Conservation (phyloP, 2,329 filamentous ascomycete species). For the Cercospora zeae-maydis region DNA sequence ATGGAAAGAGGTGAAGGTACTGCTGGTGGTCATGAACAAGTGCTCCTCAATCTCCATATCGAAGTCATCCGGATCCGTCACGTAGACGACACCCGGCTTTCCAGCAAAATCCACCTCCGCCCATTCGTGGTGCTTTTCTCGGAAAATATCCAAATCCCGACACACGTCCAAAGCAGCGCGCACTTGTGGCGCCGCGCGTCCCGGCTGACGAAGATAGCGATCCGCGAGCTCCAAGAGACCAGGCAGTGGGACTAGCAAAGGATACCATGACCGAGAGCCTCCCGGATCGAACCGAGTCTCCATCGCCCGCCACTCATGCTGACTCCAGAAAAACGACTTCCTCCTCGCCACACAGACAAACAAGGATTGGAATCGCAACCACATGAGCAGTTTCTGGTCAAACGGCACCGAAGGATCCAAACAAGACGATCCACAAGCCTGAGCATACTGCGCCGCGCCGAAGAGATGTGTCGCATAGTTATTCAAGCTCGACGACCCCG, state of each 20-base stretch:
- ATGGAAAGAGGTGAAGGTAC: conserved; percentile 16
- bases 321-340: conserved; percentile 12
- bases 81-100: conserved; percentile 3
- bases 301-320: conserved; percentile 7
- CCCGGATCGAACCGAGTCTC: conserved; percentile 9
- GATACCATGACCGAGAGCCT: conserved; percentile 13
- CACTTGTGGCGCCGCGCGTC: neutral
- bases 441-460: conserved; percentile 15
- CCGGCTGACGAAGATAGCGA: neutral
- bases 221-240: conserved; percentile 12
- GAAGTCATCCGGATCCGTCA: conserved; percentile 11
- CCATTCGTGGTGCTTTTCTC: conserved; percentile 14
- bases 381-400: conserved; percentile 16
- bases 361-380: conserved; percentile 13
- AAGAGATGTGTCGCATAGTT: conserved; percentile 17
- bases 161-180: conserved; percentile 1
- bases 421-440: conserved; percentile 12
- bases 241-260: conserved; percentile 11
- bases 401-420: conserved; percentile 12
- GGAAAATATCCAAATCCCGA: conserved; percentile 1
- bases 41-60: conserved; percentile 18
- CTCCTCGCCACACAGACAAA: conserved; percentile 13
- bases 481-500: neutral
- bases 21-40: conserved; percentile 16
- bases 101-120: conserved; percentile 13